phyloP scores from a whole-genome alignment of 805 yeast genomes.

The Kazachstania kunashirensis region DNA sequence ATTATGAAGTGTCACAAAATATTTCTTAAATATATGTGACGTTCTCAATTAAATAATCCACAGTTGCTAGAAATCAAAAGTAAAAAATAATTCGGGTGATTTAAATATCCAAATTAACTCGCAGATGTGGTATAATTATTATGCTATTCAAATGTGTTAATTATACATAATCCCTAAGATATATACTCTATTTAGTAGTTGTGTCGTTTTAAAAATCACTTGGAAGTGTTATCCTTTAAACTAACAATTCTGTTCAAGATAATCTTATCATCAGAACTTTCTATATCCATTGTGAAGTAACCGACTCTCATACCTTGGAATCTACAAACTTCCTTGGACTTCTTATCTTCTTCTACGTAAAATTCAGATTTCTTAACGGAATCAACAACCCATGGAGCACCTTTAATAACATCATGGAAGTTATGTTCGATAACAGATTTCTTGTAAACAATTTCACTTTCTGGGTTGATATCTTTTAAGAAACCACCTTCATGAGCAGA shows the following conservation, averaged over 20 bases:
- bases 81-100: too few species aligned
- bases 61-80: too few species aligned
- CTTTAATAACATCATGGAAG: slow-evolving; percentile 53
- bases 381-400: slow-evolving; percentile 66
- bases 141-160: too few species aligned
- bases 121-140: too few species aligned
- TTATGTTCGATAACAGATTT: slow-evolving; percentile 72
- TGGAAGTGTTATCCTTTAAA: slow-evolving; percentile 62
- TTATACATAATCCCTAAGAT: too few species aligned
- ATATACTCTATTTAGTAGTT: too few species aligned
- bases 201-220: too few species aligned
- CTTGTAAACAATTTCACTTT: slow-evolving; percentile 59
- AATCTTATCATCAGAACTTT: slow-evolving; percentile 49
- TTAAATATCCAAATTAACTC: too few species aligned
- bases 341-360: slow-evolving; percentile 55
- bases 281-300: slow-evolving; percentile 84
- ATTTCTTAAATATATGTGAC: too few species aligned
- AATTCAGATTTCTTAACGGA: slow-evolving; percentile 53
- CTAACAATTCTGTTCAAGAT: slow-evolving; percentile 88
- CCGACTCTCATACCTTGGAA: slow-evolving; percentile 98
- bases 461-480: slow-evolving; percentile 70
- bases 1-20: too few species aligned
- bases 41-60: too few species aligned
- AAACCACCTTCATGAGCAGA: slow-evolving; percentile 79
- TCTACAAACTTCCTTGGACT: slow-evolving; percentile 70